These are phyloP conservation scores for Bipolaris cookei DNA, from an alignment of 2,329 filamentous ascomycete species.

Conservation along the genomic window DNA sequence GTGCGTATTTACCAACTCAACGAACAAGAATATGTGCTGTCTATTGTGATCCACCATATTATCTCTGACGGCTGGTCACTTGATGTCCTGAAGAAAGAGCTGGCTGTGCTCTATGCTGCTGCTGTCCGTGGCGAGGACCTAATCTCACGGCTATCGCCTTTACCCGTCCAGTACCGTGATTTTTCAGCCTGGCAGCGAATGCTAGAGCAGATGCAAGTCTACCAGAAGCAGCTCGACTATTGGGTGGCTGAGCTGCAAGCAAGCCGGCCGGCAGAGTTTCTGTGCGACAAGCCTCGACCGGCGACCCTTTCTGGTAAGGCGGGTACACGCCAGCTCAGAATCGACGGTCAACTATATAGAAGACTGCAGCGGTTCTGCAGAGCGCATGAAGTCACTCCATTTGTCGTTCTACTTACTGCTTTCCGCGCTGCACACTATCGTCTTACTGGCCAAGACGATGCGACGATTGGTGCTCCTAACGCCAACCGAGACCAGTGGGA, in stretches of 20 bases:
- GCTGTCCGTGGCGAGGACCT: neutral
- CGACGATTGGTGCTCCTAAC: conserved; percentile 9
- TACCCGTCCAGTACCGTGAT: conserved; percentile 2
- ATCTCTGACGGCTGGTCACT: conserved; percentile 17
- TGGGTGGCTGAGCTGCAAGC: neutral
- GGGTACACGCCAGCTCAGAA: neutral
- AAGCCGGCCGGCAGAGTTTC: conserved; percentile 4
- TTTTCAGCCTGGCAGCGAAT: conserved; percentile 2
- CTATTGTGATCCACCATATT: conserved; percentile 18
- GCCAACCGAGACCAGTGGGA: conserved; percentile 14
- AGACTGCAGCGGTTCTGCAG: neutral
- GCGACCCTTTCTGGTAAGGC: neutral
- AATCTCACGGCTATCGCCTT: neutral
- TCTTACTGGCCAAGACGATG: conserved; percentile 12
- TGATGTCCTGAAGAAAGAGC: conserved; percentile 1
- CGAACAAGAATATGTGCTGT: conserved; percentile 3
- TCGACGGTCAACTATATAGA: neutral
- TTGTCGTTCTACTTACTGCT: conserved; percentile 9
- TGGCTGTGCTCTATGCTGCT: neutral
- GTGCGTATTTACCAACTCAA: neutral
- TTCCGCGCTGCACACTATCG: conserved; percentile 15
- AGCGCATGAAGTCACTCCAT: neutral
- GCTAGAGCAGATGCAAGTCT: neutral
- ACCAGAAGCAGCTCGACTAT: neutral
- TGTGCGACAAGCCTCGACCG: conserved; percentile 6